Base-by-base conservation (phyloP, 768 basidiomycete genomes). In the Trametes cinnabarina region DNA sequence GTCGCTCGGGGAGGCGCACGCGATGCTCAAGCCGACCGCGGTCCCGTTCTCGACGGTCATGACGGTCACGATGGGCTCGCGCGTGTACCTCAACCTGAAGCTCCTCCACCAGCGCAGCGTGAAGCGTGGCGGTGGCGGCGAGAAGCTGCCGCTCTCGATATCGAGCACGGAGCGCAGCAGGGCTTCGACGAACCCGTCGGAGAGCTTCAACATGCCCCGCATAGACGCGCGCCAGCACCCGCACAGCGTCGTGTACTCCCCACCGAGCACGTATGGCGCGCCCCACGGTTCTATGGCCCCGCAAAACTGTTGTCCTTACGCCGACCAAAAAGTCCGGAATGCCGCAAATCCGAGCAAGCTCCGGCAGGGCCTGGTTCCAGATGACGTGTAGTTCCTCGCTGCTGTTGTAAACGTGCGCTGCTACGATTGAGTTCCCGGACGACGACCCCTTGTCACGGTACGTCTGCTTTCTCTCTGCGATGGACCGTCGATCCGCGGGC, bases 11-110 rank as follows among this genome's bases (percentile, higher is more conserved):
- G 23, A 48, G 6, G 41, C 14, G 37, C 52, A 60, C 37, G 61
- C 47, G n/a, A 51, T 55, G 37, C 26, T 64, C 51, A 58, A 62
- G 39, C 55, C 55, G 34, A 51, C 51, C 26, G 63, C 53, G 14
- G 64, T 60, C 20, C 58, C 58, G 8, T 55, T 63, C 52, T 47
- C 47, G 15, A 60, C 58, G 5, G 47, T 44, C 44, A 55, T 37
- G 72, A 70, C 4, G 78, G 64, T 19, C 72, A 70, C 3, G 75
- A 77, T 62, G 61, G 61, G 47, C 9, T 37, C 44, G 22, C 57
- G 61, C 39, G 61, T 58, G 15, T 62, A 58, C 41, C 57, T 62
- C 46, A 55, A 63, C 42, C 44, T 59, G 19, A 46, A 47, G 43
- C 35, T 59, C 40, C 34, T 43, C 41, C 41, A 43, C 22, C 37